A percentile compares a stretch with the other conserved stretches of the same genome.
These are phyloP conservation scores for Amaranthus hypochondriacus DNA, from an alignment of 148 eudicot genomes.

Conservation along the genomic window DNA sequence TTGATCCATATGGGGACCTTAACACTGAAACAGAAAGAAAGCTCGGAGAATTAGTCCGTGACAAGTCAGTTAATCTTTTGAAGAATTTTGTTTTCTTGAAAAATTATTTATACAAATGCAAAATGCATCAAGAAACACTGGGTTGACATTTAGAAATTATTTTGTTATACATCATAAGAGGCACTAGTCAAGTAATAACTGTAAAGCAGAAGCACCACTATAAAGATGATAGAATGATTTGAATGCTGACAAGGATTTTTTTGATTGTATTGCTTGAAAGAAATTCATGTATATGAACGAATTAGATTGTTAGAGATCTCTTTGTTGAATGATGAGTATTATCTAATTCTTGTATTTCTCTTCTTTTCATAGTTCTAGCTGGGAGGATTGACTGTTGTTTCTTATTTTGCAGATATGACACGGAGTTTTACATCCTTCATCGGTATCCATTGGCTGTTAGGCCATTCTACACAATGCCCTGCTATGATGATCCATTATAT, in stretches of 20 bases:
- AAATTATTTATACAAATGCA: background rate
- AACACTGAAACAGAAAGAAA: slow-evolving; percentile 83
- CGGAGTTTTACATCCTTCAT: slow-evolving; percentile 91
- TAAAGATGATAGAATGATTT: too few relatives aligned
- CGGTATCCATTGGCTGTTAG: slow-evolving; percentile 86
- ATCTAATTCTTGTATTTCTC: too few relatives aligned
- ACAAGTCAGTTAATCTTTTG: slow-evolving; percentile 44
- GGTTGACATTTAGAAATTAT: background rate
- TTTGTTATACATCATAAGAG: background rate
- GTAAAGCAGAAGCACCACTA: too few relatives aligned
- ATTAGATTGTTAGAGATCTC: too few relatives aligned
- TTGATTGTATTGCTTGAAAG: background rate
- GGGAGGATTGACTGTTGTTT: background rate
- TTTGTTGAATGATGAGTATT: too few relatives aligned
- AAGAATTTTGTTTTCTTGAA: background rate
- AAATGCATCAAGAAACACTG: background rate
- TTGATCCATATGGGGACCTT: slow-evolving; percentile 86
- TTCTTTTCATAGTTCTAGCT: background rate
- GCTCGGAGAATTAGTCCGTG: slow-evolving; percentile 77
- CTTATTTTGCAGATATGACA: slow-evolving; percentile 57
- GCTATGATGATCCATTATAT: slow-evolving; percentile 51
- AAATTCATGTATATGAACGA: too few relatives aligned
- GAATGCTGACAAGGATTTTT: background rate
- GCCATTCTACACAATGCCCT: slow-evolving; percentile 97
- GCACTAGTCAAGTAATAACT: too few relatives aligned